A percentile compares a stretch with the other conserved stretches of the same genome.
Conservation (phyloP, 768 basidiomycete genomes). For the Hygrophorus russula region DNA sequence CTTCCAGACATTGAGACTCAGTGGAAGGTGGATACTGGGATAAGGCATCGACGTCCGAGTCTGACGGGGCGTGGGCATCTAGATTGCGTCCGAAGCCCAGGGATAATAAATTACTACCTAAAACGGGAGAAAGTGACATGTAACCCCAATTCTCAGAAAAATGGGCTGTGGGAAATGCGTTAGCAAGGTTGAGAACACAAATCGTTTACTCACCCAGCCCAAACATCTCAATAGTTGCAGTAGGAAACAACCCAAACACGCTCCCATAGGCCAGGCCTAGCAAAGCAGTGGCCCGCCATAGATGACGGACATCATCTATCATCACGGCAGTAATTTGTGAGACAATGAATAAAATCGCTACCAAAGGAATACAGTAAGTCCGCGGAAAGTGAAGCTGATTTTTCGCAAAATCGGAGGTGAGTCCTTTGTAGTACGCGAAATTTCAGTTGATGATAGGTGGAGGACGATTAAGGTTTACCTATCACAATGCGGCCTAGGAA, state of each 20-base stretch:
- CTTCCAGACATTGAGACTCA: conserved; percentile 41
- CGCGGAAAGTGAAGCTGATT: conserved; percentile 48
- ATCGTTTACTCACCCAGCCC: conserved; percentile 60
- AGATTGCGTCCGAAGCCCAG: conserved; percentile 72
- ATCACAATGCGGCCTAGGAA: conserved; percentile 69
- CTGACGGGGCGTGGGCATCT: conserved; percentile 47
- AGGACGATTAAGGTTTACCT: conserved; percentile 28
- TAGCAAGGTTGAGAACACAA: not conserved
- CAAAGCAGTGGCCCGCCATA: conserved; percentile 54
- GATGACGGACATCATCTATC: conserved; percentile 42
- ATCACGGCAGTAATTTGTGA: conserved; percentile 55
- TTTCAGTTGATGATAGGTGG: not conserved
- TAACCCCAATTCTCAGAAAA: conserved; percentile 86
- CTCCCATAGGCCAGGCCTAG: conserved; percentile 67
- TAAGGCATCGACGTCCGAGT: not conserved
- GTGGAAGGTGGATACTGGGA: not conserved
- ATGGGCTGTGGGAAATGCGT: conserved; percentile 31
- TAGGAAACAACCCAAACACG: conserved; percentile 60
- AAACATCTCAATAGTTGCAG: conserved; percentile 83
- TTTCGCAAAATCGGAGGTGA: conserved; percentile 58
- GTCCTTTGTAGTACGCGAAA: conserved; percentile 26
- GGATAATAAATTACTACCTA: conserved; percentile 79
- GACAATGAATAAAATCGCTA: conserved; percentile 55
- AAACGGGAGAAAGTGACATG: conserved; percentile 59
- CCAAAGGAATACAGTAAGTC: conserved; percentile 57